Conservation (phyloP, 2,329 filamentous ascomycete genomes). For the Ophiostoma ips region DNA sequence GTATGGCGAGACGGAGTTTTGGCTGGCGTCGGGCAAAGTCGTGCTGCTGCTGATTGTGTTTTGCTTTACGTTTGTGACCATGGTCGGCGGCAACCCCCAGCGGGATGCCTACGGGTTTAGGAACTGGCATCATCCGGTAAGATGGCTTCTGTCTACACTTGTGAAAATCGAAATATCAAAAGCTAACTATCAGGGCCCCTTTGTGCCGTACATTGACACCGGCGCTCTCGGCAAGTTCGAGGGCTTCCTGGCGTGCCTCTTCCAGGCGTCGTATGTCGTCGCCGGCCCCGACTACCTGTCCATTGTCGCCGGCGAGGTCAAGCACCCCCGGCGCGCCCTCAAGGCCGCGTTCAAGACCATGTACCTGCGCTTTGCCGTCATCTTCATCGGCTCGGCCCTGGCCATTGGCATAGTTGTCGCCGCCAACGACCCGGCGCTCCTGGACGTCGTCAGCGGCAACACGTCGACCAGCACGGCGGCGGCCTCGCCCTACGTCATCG, state of each 20-base stretch:
- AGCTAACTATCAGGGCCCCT: conserved; percentile 23
- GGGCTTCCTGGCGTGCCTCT: conserved; percentile 18
- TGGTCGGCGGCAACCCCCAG: conserved; percentile 40
- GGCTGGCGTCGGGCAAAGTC: conserved; percentile 31
- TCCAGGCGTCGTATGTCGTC: conserved; percentile 27
- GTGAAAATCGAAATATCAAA: no score
- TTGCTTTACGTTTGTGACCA: conserved; percentile 40
- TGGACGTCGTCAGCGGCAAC: conserved; percentile 23
- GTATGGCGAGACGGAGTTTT: conserved; percentile 31
- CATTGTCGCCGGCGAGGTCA: conserved; percentile 54
- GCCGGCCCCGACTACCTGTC: conserved; percentile 48
- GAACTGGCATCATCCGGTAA: conserved; percentile 22
- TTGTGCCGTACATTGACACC: conserved; percentile 22
- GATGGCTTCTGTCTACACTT: no score
- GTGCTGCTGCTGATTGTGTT: conserved; percentile 41
- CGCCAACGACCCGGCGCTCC: conserved; percentile 35
- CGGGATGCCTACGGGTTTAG: conserved; percentile 30
- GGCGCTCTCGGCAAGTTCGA: conserved; percentile 25
- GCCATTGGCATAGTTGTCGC: conserved; percentile 54
- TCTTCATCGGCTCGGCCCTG: conserved; percentile 52
- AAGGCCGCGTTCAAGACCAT: conserved; percentile 54
- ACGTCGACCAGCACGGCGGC: conserved; percentile 26
- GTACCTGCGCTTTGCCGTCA: conserved; percentile 55
- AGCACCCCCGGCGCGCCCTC: conserved; percentile 53
- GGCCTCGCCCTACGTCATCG: conserved; percentile 54